Percentiles rank a stretch among this genome's conserved stretches.
Conservation (phyloP, 495 filamentous ascomycete species). For the Tuber melanosporum region DNA sequence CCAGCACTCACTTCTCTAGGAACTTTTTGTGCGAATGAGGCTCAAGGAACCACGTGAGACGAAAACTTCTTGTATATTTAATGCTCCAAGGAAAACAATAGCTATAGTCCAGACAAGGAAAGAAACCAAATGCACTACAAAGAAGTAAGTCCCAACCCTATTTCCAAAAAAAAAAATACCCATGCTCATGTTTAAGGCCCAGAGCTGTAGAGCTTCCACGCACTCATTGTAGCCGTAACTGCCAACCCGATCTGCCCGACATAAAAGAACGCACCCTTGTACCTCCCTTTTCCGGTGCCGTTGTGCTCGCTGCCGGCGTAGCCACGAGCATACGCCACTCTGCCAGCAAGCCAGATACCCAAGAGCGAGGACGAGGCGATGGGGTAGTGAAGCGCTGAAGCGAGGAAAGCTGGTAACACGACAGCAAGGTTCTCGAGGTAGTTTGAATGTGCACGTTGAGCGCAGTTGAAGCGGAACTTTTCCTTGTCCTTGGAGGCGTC, state of each 20-base stretch:
- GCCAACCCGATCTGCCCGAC: constrained; percentile 48
- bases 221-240: constrained; percentile 43
- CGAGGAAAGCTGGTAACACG: constrained; percentile 55
- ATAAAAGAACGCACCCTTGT: constrained; percentile 43
- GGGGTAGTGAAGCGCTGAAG: constrained; percentile 48
- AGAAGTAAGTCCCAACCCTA: not conserved
- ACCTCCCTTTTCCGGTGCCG: constrained; percentile 49
- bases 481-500: constrained; percentile 53
- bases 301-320: constrained; percentile 50
- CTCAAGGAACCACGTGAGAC: not conserved
- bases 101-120: not conserved
- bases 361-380: constrained; percentile 50
- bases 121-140: not conserved
- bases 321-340: constrained; percentile 55
- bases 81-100: not conserved
- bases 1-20: too few relatives aligned
- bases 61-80: not conserved
- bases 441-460: constrained; percentile 67
- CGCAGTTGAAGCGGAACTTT: constrained; percentile 51
- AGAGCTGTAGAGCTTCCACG: constrained; percentile 7
- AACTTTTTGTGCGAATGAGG: not conserved
- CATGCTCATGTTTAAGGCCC: not conserved
- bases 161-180: not conserved
- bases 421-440: constrained; percentile 61
- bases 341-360: constrained; percentile 52